Percentiles rank a stretch among this genome's conserved stretches.
Conservation (phyloP, 2,329 filamentous ascomycete genomes). For the Cordyceps fumosorosea region DNA sequence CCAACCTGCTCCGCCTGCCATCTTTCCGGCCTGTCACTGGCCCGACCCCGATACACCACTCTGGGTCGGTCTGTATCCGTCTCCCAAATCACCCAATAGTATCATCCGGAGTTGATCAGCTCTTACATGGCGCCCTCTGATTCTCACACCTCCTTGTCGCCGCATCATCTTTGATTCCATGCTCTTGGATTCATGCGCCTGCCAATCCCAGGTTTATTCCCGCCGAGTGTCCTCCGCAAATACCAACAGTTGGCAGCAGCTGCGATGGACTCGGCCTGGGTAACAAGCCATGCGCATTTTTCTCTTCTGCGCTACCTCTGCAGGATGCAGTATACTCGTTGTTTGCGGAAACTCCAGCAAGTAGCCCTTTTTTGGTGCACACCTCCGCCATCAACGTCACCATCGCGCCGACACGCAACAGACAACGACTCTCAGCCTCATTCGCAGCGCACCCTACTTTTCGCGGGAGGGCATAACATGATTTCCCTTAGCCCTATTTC, state of each 20-base stretch:
- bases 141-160: not conserved
- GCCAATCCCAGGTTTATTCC: not conserved
- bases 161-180: not conserved
- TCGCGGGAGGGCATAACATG: not conserved
- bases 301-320: not conserved
- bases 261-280: not conserved
- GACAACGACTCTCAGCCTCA: not conserved
- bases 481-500: not conserved
- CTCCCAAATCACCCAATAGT: not conserved
- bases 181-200: not conserved
- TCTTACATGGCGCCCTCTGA: not conserved
- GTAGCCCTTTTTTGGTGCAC: not conserved
- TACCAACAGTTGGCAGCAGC: not conserved
- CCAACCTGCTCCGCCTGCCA: not conserved
- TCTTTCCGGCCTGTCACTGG: not conserved
- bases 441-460: not conserved
- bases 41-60: not conserved
- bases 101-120: not conserved
- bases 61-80: not conserved
- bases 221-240: not conserved
- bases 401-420: not conserved
- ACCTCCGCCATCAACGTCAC: not conserved
- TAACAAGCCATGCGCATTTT: not conserved
- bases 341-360: not conserved
- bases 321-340: not conserved